Base-by-base conservation (phyloP, 768 basidiomycete genomes). In the Trichaptum fuscoviolaceum region DNA sequence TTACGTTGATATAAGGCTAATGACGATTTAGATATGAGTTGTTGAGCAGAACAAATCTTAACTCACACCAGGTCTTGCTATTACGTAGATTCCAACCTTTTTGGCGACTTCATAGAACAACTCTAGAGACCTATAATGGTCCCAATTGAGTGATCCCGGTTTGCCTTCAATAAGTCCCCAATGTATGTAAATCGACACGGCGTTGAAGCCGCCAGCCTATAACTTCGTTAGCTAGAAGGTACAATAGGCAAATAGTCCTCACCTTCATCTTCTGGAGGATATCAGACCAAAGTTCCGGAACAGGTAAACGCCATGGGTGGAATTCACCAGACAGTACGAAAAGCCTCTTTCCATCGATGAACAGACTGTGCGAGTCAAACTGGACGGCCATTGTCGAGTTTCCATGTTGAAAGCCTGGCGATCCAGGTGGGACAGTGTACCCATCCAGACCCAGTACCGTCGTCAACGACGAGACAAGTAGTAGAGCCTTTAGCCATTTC, bases 181-280 rank as follows among this genome's bases (percentile, higher is more conserved):
- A 42, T 70, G 66, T 35, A 64, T 64, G 59, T 73, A 73, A 10
- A 72, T 68, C 15, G 72, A 72, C 18, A 73, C 64, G 12, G 68
- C 67, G 57, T 73, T 73, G 64, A 70, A 71, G 7, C 72, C 72
- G 12, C 72, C 72, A 23, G 72, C 72, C 72, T 73, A 35, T 4
- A 8, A 8, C 27, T n/a, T 52, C 10, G 25, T 8, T 24, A 27
- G 34, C 25, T 24, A 25, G 26, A 17, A 20, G 66, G 42, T 26
- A 35, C 15, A 15, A 12, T 26, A 58, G 10, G 20, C 35, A 9
- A 7, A 62, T n/a, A 25, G 10, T 34, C 30, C 63, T n/a, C 24
- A 71, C 73, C 67, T 72, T 71, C 63, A 72, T 62, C 65, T 73
- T 73, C 61, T 73, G 68, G 23, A 73, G 67, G 26, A 73, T 67